These are phyloP conservation scores for Chernovozyma aurita DNA, from an alignment of 1,139 yeast species.

Conservation along the genomic window DNA sequence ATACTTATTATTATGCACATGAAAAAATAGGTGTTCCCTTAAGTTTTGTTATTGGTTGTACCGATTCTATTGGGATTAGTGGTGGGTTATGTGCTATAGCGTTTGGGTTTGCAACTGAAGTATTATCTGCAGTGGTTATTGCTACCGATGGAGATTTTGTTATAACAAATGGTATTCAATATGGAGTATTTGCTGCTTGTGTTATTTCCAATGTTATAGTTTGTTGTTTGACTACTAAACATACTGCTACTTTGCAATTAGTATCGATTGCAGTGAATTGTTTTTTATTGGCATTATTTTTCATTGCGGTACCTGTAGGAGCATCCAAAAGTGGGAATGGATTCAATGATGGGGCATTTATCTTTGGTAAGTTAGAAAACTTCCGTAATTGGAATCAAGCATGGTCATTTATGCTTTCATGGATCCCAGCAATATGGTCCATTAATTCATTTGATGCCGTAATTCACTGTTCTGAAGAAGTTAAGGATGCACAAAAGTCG, in stretches of 20 bases:
- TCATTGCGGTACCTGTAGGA: constrained; percentile 26
- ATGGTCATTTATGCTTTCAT: constrained; percentile 21
- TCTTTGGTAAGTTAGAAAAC: constrained; percentile 16
- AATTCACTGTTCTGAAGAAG: constrained; percentile 30
- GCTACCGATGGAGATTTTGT: constrained; percentile 19
- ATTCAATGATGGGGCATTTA: constrained; percentile 13
- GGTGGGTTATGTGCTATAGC: constrained; percentile 26
- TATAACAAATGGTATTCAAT: constrained; percentile 19
- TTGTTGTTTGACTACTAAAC: constrained; percentile 21
- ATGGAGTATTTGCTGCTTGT: constrained; percentile 26
- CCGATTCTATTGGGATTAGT: constrained; percentile 23
- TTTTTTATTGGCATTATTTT: constrained; percentile 14
- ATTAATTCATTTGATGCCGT: constrained; percentile 32
- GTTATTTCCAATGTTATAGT: constrained; percentile 15
- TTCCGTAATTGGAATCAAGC: constrained; percentile 16
- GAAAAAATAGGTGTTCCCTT: constrained; percentile 17
- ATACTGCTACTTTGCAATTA: constrained; percentile 15
- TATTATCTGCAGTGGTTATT: constrained; percentile 22
- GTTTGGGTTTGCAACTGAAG: constrained; percentile 24
- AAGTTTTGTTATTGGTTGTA: constrained; percentile 24
- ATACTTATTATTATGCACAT: constrained; percentile 33
- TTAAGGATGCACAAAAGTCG: constrained; percentile 21
- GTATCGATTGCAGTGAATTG: too few species aligned
- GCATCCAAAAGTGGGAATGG: constrained; percentile 18
- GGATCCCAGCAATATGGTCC: constrained; percentile 33